phyloP scores from a whole-genome alignment of 1,139 yeast genomes.

The Hansenula anomala region DNA sequence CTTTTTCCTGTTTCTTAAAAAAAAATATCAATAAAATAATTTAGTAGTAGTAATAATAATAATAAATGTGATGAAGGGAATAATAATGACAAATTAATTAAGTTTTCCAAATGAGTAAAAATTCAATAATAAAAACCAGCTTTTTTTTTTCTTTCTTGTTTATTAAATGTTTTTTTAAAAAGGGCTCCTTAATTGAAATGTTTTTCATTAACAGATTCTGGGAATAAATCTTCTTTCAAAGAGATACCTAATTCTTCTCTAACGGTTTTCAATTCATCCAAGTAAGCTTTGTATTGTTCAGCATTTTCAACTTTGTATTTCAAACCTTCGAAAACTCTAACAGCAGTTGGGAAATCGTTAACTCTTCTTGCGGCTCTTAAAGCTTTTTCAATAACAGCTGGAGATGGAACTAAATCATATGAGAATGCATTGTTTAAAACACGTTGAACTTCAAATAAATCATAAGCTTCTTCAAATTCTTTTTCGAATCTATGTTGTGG shows the following conservation, averaged over 20 bases:
- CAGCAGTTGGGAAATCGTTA: slow-evolving; percentile 97
- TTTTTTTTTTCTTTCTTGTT: too few relatives aligned
- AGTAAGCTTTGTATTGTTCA: slow-evolving; percentile 91
- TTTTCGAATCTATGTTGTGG: slow-evolving; percentile 71
- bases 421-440: slow-evolving; percentile 96
- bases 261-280: slow-evolving; percentile 87
- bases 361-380: slow-evolving; percentile 98
- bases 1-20: too few relatives aligned
- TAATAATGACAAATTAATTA: too few relatives aligned
- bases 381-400: slow-evolving; percentile 92
- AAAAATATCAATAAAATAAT: too few relatives aligned
- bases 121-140: too few relatives aligned
- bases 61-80: too few relatives aligned
- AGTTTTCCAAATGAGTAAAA: too few relatives aligned
- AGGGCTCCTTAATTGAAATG: slow-evolving; percentile 15
- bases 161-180: too few relatives aligned
- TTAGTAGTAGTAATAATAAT: too few relatives aligned
- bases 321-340: slow-evolving; percentile 92
- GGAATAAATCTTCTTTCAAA: slow-evolving; percentile 85
- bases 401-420: slow-evolving; percentile 97
- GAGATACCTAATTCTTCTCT: slow-evolving; percentile 93
- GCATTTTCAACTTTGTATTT: slow-evolving; percentile 93
- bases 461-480: slow-evolving; percentile 97
- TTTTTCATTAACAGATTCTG: slow-evolving; percentile 27
- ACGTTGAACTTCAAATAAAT: slow-evolving; percentile 92